Conservation (phyloP, 2,329 filamentous ascomycete genomes). For the Colletotrichum musicola region DNA sequence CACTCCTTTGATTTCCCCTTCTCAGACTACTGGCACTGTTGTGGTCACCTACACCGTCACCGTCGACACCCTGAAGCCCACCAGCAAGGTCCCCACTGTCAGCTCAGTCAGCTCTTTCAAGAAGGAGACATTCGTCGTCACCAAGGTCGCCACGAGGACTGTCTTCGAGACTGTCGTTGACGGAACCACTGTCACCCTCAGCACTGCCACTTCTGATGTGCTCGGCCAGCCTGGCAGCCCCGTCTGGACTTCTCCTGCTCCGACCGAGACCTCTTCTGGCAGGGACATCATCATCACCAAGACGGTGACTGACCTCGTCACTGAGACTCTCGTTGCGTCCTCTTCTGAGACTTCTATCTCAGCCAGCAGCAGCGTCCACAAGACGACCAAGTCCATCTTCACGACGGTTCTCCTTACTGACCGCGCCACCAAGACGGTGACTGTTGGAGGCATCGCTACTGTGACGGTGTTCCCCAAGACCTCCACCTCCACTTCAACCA, state of each 20-base stretch:
- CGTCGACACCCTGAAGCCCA: conserved; percentile 24
- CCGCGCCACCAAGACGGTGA: conserved; percentile 35
- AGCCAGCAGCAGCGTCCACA: neutral
- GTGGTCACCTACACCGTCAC: conserved; percentile 35
- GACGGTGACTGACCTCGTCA: conserved; percentile 23
- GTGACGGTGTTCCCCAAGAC: conserved; percentile 23
- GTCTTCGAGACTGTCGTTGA: conserved; percentile 29
- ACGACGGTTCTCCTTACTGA: conserved; percentile 35
- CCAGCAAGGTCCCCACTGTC: neutral
- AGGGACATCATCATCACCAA: conserved; percentile 12
- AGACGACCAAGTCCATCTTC: conserved; percentile 16
- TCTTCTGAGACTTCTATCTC: conserved; percentile 3
- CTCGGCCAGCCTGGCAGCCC: conserved; percentile 14
- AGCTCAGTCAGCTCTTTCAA: conserved; percentile 16
- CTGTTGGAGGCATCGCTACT: conserved; percentile 21
- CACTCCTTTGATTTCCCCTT: neutral
- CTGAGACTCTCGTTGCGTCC: conserved; percentile 10
- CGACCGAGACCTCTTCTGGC: conserved; percentile 10
- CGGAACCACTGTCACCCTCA: conserved; percentile 24
- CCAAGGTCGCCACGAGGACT: conserved; percentile 27
- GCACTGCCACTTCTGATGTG: conserved; percentile 31
- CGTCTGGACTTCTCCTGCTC: neutral
- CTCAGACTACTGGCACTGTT: conserved; percentile 22
- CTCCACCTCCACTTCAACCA: conserved; percentile 36
- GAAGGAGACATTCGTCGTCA: conserved; percentile 20